Evolutionary conservation across 2,329 filamentous ascomycete species (phyloP).

Genomic region (Sporothrix humicola): DNA sequence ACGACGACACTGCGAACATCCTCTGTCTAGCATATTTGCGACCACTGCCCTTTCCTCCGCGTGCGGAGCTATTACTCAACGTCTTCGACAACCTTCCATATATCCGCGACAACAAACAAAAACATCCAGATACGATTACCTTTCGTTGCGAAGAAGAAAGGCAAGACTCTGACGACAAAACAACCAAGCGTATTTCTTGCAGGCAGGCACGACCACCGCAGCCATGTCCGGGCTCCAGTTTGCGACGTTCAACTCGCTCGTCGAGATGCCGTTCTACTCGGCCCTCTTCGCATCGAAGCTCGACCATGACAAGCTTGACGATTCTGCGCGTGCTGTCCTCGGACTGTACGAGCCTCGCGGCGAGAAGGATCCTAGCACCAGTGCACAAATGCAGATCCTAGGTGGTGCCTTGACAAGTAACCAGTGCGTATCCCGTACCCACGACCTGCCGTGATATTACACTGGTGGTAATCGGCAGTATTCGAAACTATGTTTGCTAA

Average conservation of each 20-base stretch:
- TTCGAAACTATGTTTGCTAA: neutral
- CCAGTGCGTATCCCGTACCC: constrained; percentile 59
- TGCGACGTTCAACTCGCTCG: constrained; percentile 89
- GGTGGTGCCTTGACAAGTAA: constrained; percentile 83
- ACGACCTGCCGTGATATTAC: too few relatives aligned
- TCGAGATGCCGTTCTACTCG: constrained; percentile 94
- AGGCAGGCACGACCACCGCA: constrained; percentile 31
- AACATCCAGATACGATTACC: neutral
- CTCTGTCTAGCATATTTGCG: neutral
- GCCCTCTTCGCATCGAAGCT: constrained; percentile 92
- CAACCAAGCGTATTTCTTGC: neutral
- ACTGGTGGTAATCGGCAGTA: too few relatives aligned
- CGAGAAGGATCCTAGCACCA: constrained; percentile 72
- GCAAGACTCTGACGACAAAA: neutral
- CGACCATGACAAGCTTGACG: constrained; percentile 95
- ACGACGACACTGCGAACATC: neutral
- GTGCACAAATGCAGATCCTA: constrained; percentile 87
- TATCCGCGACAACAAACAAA: neutral
- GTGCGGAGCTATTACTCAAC: constrained; percentile 17
- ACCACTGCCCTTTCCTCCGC: constrained; percentile 15
- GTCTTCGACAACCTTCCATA: neutral
- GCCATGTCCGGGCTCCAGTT: constrained; percentile 67
- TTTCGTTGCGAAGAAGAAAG: neutral
- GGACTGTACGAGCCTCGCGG: constrained; percentile 87
- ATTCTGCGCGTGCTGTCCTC: constrained; percentile 83